Evolutionary conservation across 2,329 filamentous ascomycete genomes (phyloP).

Genomic region (Colletotrichum sp.): DNA sequence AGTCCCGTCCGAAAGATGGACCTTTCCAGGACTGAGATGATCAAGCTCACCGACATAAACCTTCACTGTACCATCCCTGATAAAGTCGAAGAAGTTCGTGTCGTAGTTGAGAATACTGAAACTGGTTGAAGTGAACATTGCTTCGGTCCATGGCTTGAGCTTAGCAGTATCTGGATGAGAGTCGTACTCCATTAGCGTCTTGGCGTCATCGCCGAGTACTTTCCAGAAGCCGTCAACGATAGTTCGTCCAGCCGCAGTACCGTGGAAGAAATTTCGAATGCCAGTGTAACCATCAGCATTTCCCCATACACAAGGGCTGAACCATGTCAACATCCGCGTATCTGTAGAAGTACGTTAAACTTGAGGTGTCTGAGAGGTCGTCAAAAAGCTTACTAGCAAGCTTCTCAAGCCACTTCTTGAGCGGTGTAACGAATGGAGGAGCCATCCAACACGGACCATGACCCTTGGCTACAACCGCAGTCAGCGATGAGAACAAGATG

Average conservation of each 20-base stretch:
- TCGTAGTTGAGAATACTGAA: slow-evolving; percentile 67
- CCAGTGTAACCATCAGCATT: slow-evolving; percentile 62
- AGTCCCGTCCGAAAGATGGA: slow-evolving; percentile 56
- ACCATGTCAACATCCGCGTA: slow-evolving; percentile 73
- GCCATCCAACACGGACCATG: slow-evolving; percentile 65
- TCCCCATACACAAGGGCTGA: slow-evolving; percentile 77
- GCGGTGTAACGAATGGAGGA: slow-evolving; percentile 66
- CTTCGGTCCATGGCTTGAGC: slow-evolving; percentile 57
- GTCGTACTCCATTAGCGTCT: slow-evolving; percentile 58
- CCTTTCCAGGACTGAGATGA: slow-evolving; percentile 45
- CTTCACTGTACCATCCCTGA: slow-evolving; percentile 54
- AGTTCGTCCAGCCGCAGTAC: slow-evolving; percentile 58
- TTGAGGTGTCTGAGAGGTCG: neutral
- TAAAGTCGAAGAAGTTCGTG: slow-evolving; percentile 60
- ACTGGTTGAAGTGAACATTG: slow-evolving; percentile 58
- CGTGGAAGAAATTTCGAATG: slow-evolving; percentile 61
- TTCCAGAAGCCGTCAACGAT: slow-evolving; percentile 64
- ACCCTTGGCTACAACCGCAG: slow-evolving; percentile 40
- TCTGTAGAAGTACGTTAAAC: slow-evolving; percentile 30
- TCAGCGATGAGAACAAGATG: too few relatives aligned
- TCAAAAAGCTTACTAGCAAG: slow-evolving; percentile 54
- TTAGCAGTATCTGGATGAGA: slow-evolving; percentile 55
- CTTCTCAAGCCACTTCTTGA: slow-evolving; percentile 71
- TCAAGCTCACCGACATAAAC: slow-evolving; percentile 59
- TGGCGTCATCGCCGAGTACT: slow-evolving; percentile 59